Evolutionary conservation across 768 basidiomycete genomes (phyloP).

Genomic region (Hemileccinum impolitum): DNA sequence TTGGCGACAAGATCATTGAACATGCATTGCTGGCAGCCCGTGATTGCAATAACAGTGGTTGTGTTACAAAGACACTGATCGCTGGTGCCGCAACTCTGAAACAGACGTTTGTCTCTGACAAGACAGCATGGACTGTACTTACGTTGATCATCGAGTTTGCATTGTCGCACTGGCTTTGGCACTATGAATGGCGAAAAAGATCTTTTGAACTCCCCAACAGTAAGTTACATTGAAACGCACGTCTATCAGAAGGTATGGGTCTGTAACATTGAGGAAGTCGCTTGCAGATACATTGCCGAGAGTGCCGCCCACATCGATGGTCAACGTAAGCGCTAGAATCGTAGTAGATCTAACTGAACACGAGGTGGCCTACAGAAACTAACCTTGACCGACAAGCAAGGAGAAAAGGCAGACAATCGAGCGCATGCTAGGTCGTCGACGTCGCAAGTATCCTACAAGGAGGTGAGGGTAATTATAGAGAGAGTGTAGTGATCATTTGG

Average conservation of each 20-base stretch:
- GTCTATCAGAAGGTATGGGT: constrained; percentile 24
- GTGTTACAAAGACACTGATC: constrained; percentile 53
- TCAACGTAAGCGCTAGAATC: constrained; percentile 42
- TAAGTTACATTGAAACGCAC: constrained; percentile 26
- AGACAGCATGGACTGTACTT: neutral
- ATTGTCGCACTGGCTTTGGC: constrained; percentile 25
- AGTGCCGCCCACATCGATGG: constrained; percentile 41
- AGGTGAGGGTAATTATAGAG: constrained; percentile 9
- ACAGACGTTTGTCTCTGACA: neutral
- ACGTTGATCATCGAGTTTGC: constrained; percentile 26
- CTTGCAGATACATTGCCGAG: constrained; percentile 36
- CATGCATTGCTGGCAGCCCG: constrained; percentile 66
- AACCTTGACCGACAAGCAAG: constrained; percentile 63
- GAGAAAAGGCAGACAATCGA: constrained; percentile 22
- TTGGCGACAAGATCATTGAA: constrained; percentile 49
- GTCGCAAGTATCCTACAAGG: constrained; percentile 33
- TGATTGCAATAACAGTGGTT: constrained; percentile 40
- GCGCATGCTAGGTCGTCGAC: constrained; percentile 25
- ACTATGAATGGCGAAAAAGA: constrained; percentile 15
- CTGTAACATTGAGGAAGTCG: constrained; percentile 44
- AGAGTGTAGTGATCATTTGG: neutral
- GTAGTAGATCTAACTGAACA: neutral
- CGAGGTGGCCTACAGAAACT: constrained; percentile 1
- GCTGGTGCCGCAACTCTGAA: constrained; percentile 42
- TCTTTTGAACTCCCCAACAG: no score